A percentile compares a stretch with the other conserved stretches of the same genome.
Conservation (phyloP, 345 rosid species). For the Eucalyptus sideroxylon region DNA sequence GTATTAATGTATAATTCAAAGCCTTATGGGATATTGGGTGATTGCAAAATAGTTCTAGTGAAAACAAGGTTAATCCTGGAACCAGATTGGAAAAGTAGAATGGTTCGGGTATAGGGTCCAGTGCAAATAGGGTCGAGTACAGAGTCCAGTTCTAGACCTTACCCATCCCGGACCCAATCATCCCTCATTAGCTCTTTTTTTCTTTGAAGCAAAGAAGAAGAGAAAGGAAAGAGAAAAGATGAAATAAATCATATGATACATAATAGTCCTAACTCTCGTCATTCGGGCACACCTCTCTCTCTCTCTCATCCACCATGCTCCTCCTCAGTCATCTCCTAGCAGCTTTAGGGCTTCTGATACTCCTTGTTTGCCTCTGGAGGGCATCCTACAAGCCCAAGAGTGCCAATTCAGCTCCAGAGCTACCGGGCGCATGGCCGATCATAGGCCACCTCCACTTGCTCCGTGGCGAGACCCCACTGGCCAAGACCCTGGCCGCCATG, state of each 20-base stretch:
- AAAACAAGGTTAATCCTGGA: accelerated
- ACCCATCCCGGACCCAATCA: accelerated
- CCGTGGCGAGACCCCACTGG: conserved; percentile 7
- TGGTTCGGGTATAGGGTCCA: no score
- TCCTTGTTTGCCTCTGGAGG: background rate
- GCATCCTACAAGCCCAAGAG: background rate
- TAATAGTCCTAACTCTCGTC: background rate
- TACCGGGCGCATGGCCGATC: conserved; percentile 41
- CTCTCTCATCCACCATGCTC: background rate
- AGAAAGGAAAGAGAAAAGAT: background rate
- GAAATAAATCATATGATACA: background rate
- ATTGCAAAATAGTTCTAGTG: no score
- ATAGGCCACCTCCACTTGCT: conserved; percentile 59
- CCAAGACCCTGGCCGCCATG: conserved; percentile 25
- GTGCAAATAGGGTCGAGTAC: no score
- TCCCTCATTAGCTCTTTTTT: no score
- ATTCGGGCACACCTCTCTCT: background rate
- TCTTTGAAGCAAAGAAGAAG: background rate
- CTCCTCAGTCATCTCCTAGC: background rate
- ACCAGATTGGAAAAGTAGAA: accelerated
- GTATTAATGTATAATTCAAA: no score
- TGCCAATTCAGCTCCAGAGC: conserved; percentile 13
- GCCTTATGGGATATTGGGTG: no score
- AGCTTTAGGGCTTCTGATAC: background rate
- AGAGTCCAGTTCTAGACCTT: accelerated